Conservation (phyloP, 306 rosid genomes). For the Urtica urens region DNA sequence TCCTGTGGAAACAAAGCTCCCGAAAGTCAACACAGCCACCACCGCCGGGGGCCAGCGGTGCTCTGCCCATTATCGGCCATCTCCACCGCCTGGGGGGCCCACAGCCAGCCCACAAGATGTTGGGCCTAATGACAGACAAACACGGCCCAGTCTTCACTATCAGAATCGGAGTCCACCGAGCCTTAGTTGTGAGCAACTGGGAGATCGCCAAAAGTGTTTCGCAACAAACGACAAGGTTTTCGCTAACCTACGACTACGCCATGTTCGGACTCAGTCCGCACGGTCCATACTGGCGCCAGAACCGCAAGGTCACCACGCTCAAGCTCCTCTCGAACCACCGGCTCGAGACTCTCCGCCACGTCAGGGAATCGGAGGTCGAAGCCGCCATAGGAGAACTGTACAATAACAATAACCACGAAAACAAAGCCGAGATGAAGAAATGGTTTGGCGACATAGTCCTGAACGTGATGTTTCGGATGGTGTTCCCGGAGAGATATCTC, state of each 20-base stretch:
- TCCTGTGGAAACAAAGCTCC: no score
- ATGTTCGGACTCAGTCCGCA: slow-evolving; percentile 16
- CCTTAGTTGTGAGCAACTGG: slow-evolving; percentile 8
- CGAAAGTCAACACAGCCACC: no score
- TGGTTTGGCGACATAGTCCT: slow-evolving; percentile 11
- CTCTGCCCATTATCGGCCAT: slow-evolving; percentile 35
- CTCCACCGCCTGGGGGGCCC: slow-evolving; percentile 17
- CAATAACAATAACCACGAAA: not conserved
- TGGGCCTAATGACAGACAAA: slow-evolving; percentile 16
- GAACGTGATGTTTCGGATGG: slow-evolving; percentile 14
- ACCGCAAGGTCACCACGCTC: slow-evolving; percentile 13
- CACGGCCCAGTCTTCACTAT: slow-evolving; percentile 19
- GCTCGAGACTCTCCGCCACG: slow-evolving; percentile 5
- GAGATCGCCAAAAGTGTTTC: slow-evolving; percentile 13
- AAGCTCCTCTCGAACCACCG: slow-evolving; percentile 18
- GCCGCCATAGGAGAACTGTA: not conserved
- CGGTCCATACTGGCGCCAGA: slow-evolving; percentile 21
- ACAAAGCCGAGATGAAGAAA: slow-evolving; percentile 12
- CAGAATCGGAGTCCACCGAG: slow-evolving; percentile 3
- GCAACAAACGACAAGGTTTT: slow-evolving; percentile 18
- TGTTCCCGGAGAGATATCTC: slow-evolving; percentile 9
- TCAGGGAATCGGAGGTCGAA: slow-evolving; percentile 9
- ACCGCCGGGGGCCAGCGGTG: slow-evolving; percentile 24
- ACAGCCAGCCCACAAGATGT: slow-evolving; percentile 13
- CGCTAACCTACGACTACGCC: slow-evolving; percentile 16